phyloP scores from a whole-genome alignment of 345 rosid genomes.

The Isatis tinctoria region DNA sequence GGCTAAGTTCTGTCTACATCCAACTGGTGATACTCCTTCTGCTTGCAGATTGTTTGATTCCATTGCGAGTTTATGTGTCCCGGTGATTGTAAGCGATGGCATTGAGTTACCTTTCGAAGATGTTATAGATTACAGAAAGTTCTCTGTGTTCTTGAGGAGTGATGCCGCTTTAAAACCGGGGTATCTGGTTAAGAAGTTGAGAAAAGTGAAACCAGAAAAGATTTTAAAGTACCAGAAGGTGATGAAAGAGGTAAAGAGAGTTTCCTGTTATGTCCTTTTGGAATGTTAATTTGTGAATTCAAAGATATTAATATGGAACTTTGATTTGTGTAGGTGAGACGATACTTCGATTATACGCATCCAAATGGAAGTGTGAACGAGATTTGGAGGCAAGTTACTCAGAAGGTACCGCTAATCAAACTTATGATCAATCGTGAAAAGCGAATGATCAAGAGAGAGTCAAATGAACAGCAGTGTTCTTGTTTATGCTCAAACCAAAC shows the following conservation, averaged over 20 bases:
- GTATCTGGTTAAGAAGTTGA: constrained; percentile 50
- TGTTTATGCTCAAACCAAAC: constrained; percentile 69
- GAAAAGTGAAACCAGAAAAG: constrained; percentile 44
- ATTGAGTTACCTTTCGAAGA: constrained; percentile 94
- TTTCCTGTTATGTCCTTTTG: background rate
- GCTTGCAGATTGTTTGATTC: constrained; percentile 89
- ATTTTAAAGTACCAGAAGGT: constrained; percentile 71
- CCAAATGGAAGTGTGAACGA: constrained; percentile 73
- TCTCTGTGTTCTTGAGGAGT: constrained; percentile 66
- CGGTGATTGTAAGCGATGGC: constrained; percentile 73
- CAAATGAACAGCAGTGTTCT: constrained; percentile 47
- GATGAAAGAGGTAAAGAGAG: constrained; percentile 49
- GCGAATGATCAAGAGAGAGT: constrained; percentile 55
- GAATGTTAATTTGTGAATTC: background rate
- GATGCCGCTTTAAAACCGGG: constrained; percentile 59
- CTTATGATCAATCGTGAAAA: constrained; percentile 73
- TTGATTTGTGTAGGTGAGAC: constrained; percentile 49
- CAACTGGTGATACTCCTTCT: constrained; percentile 87
- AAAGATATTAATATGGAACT: background rate
- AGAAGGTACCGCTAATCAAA: constrained; percentile 68
- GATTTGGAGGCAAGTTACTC: constrained; percentile 76
- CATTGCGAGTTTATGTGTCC: constrained; percentile 88
- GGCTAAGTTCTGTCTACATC: constrained; percentile 84
- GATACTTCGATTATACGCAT: constrained; percentile 46
- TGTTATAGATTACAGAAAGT: constrained; percentile 68